Evolutionary conservation across 1,284 basidiomycete species (phyloP).

Genomic region (Fomitopsis betulina): DNA sequence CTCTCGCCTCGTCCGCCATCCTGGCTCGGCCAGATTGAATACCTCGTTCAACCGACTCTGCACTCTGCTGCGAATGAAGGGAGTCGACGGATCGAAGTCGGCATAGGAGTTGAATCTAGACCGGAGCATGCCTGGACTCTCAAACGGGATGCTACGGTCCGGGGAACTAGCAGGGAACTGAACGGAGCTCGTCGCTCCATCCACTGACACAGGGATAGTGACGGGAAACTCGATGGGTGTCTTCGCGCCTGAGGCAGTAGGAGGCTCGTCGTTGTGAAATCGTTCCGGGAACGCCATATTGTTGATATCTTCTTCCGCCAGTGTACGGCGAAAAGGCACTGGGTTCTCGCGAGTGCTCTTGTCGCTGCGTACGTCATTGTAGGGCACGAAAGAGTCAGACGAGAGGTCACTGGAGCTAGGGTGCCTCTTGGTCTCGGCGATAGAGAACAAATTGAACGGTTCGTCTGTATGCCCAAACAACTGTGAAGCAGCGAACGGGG

Average conservation of each 20-base stretch:
- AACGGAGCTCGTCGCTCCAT: constrained; percentile 62
- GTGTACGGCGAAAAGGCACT: constrained; percentile 79
- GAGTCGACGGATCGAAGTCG: constrained; percentile 64
- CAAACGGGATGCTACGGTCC: constrained; percentile 39
- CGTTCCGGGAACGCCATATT: constrained; percentile 37
- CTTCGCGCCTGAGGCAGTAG: constrained; percentile 41
- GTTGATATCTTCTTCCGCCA: constrained; percentile 77
- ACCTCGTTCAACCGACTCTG: constrained; percentile 66
- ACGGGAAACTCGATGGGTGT: constrained; percentile 53
- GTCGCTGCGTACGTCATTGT: constrained; percentile 35
- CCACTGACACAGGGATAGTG: constrained; percentile 42
- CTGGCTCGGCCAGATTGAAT: constrained; percentile 52
- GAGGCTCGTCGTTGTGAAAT: constrained; percentile 40
- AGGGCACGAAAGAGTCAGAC: constrained; percentile 38
- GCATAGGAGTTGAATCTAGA: constrained; percentile 64
- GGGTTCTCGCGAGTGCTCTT: constrained; percentile 51
- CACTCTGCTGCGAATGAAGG: constrained; percentile 77
- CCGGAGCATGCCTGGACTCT: constrained; percentile 53
- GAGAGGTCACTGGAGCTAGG: constrained; percentile 55
- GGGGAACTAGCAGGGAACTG: constrained; percentile 76
- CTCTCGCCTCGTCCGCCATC: constrained; percentile 76
- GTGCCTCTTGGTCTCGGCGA: constrained; percentile 62
- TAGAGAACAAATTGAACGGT: constrained; percentile 74
- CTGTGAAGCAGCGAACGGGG: constrained; percentile 86
- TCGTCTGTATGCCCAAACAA: constrained; percentile 75